A percentile compares a stretch with the other conserved stretches of the same genome.
These are phyloP conservation scores for Cryptosporidium xiaoi DNA, from an alignment of 169 alveolate genomes.

Conservation along the genomic window DNA sequence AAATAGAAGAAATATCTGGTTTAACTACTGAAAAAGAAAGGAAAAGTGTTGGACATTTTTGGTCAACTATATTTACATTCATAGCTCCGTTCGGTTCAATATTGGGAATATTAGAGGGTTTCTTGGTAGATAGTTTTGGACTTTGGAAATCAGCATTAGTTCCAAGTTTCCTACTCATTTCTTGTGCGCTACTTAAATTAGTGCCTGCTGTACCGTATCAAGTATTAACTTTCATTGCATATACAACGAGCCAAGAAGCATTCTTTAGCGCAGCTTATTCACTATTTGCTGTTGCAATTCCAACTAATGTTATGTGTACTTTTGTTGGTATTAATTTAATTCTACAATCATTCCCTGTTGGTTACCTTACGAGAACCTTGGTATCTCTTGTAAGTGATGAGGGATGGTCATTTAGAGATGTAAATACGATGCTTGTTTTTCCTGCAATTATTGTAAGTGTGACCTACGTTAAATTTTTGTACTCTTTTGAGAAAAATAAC, in stretches of 20 bases:
- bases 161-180: constrained; percentile 13
- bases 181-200: constrained; percentile 39
- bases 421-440: constrained; percentile 25
- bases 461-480: constrained; percentile 21
- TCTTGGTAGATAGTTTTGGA: constrained; percentile 48
- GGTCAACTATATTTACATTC: constrained; percentile 69
- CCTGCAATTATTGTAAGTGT: constrained; percentile 48
- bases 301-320: constrained; percentile 50
- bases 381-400: constrained; percentile 23
- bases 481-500: constrained; percentile 20
- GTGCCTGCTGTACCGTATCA: constrained; percentile 56
- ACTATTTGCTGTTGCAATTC: constrained; percentile 39
- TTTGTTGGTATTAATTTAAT: constrained; percentile 65
- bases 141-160: constrained; percentile 51
- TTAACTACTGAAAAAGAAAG: constrained; percentile 23
- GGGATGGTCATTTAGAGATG: constrained; percentile 41
- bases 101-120: constrained; percentile 56
- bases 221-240: constrained; percentile 59
- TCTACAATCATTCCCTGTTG: constrained; percentile 61
- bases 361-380: constrained; percentile 31
- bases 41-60: constrained; percentile 33
- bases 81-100: constrained; percentile 71
- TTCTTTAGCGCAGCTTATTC: constrained; percentile 62
- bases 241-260: constrained; percentile 72
- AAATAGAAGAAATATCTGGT: constrained; percentile 60